Evolutionary conservation across 768 basidiomycete genomes (phyloP).

Genomic region (Kondoa malvinella): DNA sequence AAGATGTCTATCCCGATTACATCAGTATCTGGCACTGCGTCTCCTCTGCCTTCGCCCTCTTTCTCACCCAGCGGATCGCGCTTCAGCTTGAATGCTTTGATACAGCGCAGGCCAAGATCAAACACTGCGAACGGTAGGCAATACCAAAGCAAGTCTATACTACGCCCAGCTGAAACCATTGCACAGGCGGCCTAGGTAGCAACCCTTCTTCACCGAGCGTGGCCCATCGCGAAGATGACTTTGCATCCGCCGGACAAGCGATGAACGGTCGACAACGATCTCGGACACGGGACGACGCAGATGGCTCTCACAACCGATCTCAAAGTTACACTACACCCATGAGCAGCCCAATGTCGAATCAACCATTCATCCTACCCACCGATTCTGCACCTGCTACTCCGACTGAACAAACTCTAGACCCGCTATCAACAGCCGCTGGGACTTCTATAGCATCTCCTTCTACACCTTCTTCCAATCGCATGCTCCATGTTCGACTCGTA

Average conservation of each 20-base stretch:
- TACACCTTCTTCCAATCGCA: conserved; percentile 9
- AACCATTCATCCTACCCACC: no score
- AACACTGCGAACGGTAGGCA: not conserved
- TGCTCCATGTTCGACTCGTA: conserved; percentile 64
- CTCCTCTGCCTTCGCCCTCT: conserved; percentile 25
- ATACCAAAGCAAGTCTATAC: not conserved
- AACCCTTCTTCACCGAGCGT: not conserved
- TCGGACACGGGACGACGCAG: not conserved
- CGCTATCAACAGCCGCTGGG: not conserved
- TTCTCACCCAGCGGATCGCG: not conserved
- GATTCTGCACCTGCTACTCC: not conserved
- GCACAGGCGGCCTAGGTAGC: not conserved
- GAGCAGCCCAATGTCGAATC: no score
- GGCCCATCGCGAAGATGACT: not conserved
- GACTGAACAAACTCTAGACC: not conserved
- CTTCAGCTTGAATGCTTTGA: not conserved
- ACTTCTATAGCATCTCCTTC: not conserved
- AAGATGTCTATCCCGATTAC: no score
- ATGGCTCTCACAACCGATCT: no score
- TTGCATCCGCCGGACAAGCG: not conserved
- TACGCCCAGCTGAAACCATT: not conserved
- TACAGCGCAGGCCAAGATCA: not conserved
- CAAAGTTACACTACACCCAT: no score
- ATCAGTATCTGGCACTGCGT: no score
- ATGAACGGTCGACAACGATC: not conserved